Percentiles rank a stretch among this genome's conserved stretches.
Evolutionary conservation across 2,329 filamentous ascomycete genomes (phyloP).

Genomic region (Monilinia polystroma): DNA sequence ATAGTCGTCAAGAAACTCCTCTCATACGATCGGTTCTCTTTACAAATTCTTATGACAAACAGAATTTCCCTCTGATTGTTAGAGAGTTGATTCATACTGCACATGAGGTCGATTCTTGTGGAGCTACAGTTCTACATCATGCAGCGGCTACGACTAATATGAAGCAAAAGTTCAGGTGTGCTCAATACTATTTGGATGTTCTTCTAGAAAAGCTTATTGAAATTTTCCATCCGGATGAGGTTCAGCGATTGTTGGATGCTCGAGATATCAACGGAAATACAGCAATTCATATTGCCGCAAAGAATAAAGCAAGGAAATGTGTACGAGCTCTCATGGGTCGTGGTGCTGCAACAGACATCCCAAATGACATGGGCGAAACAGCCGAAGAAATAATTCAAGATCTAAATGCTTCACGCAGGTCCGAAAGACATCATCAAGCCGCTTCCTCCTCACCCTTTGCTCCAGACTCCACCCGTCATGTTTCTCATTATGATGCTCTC

Average conservation of each 20-base stretch:
- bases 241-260: conserved; percentile 76
- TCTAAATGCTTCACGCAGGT: conserved; percentile 61
- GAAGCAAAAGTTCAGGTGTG: conserved; percentile 79
- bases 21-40: conserved; percentile 94
- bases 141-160: conserved; percentile 86
- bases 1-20: conserved; percentile 78
- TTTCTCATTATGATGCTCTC: conserved; percentile 49
- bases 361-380: conserved; percentile 77
- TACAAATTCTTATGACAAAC: conserved; percentile 94
- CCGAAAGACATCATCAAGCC: conserved; percentile 54
- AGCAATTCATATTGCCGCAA: conserved; percentile 70
- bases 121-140: conserved; percentile 90
- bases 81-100: conserved; percentile 82
- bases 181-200: conserved; percentile 89
- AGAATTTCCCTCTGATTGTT: conserved; percentile 82
- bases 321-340: conserved; percentile 76
- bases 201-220: conserved; percentile 85
- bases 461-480: conserved; percentile 56
- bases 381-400: conserved; percentile 81
- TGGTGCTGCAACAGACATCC: conserved; percentile 78
- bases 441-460: conserved; percentile 73
- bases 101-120: conserved; percentile 73
- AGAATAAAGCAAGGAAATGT: conserved; percentile 85
- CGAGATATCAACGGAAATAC: conserved; percentile 90
- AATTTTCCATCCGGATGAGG: conserved; percentile 69